phyloP scores from a whole-genome alignment of 2,329 filamentous ascomycete genomes.

The Colletotrichum agaves region DNA sequence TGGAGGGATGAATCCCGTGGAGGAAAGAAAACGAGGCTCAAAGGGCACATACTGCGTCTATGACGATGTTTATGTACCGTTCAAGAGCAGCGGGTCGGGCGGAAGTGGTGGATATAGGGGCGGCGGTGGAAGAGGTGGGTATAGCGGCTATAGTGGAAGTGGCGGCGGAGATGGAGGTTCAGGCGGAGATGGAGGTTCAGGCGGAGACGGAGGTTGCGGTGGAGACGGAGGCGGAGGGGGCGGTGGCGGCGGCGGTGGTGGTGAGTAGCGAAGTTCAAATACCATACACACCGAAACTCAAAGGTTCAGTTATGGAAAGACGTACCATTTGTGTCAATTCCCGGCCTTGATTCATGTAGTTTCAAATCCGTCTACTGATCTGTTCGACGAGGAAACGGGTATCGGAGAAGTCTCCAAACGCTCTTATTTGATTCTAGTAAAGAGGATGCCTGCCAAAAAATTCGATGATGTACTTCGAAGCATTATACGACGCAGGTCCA shows the following conservation, averaged over 20 bases:
- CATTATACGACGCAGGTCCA: conserved; percentile 38
- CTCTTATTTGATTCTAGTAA: too few species aligned
- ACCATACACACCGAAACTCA: too few species aligned
- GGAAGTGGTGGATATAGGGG: conserved; percentile 28
- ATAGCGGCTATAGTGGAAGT: not conserved
- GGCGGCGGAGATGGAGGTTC: not conserved
- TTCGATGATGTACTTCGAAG: conserved; percentile 36
- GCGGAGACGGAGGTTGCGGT: conserved; percentile 23
- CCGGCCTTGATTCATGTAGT: too few species aligned
- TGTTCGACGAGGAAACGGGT: too few species aligned
- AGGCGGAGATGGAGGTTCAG: not conserved
- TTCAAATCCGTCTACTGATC: too few species aligned
- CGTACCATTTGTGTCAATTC: too few species aligned
- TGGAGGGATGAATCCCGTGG: conserved; percentile 17
- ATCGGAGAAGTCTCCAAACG: too few species aligned
- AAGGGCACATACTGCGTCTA: conserved; percentile 15
- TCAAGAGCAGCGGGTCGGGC: conserved; percentile 9
- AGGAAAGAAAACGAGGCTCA: not conserved
- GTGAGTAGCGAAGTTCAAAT: not conserved
- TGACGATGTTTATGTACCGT: conserved; percentile 3
- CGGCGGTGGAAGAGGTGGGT: not conserved
- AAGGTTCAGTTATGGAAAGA: too few species aligned
- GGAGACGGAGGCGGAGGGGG: conserved; percentile 18
- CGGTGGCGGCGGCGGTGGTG: not conserved
- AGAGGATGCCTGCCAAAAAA: conserved; percentile 33